Percentiles rank a stretch among this genome's conserved stretches.
Evolutionary conservation across 306 rosid genomes (phyloP).

Genomic region (Psophocarpus tetragonolobus): DNA sequence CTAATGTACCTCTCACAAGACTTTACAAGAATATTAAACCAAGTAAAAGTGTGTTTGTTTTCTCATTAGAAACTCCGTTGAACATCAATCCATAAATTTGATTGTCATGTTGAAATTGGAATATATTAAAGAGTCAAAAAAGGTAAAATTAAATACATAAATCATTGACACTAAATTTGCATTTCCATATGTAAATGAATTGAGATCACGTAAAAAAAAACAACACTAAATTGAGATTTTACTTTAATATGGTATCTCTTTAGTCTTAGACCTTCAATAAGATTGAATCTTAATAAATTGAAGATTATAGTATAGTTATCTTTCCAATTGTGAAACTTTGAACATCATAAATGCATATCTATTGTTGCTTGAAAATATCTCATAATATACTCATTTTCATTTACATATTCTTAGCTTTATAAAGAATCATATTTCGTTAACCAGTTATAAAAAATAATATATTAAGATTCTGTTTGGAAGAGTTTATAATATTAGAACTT

Average conservation of each 20-base stretch:
- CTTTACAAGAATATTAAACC: too few species aligned
- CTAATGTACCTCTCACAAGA: too few species aligned
- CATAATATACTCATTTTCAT: neutral
- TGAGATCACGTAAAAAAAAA: too few species aligned
- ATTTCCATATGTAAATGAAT: neutral
- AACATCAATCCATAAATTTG: too few species aligned
- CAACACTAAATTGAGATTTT: neutral
- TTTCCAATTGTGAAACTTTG: neutral
- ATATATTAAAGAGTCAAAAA: neutral
- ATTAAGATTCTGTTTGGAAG: too few species aligned
- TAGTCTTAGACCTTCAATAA: neutral
- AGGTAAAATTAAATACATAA: neutral
- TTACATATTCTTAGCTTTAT: neutral
- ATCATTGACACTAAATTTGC: neutral
- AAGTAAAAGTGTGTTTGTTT: too few species aligned
- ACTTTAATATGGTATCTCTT: neutral
- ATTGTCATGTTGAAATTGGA: too few species aligned
- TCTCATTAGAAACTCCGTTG: too few species aligned
- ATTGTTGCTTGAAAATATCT: neutral
- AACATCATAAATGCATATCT: neutral
- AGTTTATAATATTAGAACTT: too few species aligned
- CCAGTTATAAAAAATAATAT: neutral
- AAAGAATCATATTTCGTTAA: neutral
- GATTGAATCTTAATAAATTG: neutral
- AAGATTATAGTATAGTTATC: neutral